Evolutionary conservation across 1,139 yeast species (phyloP).

Genomic region (Taphrina communis): DNA sequence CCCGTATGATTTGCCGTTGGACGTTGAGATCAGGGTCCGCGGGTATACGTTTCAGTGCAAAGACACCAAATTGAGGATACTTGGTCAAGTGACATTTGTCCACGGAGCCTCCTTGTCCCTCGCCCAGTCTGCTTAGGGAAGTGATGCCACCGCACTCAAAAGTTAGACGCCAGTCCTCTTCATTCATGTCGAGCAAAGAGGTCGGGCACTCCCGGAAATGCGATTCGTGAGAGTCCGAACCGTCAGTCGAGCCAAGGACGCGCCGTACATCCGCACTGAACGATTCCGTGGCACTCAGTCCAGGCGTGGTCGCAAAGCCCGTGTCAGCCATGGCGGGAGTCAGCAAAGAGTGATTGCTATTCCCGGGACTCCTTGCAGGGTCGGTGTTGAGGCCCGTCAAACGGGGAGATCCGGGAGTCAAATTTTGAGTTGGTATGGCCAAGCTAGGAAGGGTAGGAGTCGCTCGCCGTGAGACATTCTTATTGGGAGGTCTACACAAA

Average conservation of each 20-base stretch:
- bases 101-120: slow-evolving; percentile 94
- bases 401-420: slow-evolving; percentile 4
- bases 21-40: slow-evolving; percentile 57
- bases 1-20: slow-evolving; percentile 85
- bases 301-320: slow-evolving; percentile 1
- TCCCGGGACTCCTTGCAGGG: neutral
- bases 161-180: slow-evolving; percentile 75
- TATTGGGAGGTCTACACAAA: slow-evolving; percentile 12
- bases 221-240: neutral
- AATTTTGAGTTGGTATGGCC: slow-evolving; percentile 5
- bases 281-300: slow-evolving; percentile 15
- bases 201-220: neutral
- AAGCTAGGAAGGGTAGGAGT: slow-evolving; percentile 16
- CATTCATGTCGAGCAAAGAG: slow-evolving; percentile 63
- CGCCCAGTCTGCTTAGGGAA: slow-evolving; percentile 76
- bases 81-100: slow-evolving; percentile 66
- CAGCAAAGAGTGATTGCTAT: neutral
- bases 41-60: slow-evolving; percentile 65
- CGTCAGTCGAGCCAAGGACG: slow-evolving; percentile 19
- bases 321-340: slow-evolving; percentile 15
- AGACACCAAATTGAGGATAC: slow-evolving; percentile 56
- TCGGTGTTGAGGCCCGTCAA: neutral
- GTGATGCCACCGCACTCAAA: slow-evolving; percentile 65
- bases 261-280: slow-evolving; percentile 38
- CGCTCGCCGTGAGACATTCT: neutral